phyloP scores from a whole-genome alignment of 371 early-diverging fungal species.

The Actinomucor elegans region DNA sequence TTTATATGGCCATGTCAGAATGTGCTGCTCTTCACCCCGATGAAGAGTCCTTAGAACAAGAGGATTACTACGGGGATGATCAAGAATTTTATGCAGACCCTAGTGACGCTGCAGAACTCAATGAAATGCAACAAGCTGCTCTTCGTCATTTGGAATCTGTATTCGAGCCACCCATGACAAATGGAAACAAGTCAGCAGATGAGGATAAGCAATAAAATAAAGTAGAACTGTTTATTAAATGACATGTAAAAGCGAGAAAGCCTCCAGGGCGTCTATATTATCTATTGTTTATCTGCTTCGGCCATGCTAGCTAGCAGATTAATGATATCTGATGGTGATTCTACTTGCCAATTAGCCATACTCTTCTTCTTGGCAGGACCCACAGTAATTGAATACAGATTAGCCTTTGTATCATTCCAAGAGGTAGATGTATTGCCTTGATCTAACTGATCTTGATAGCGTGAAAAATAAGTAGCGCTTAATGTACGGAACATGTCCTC shows the following conservation, averaged over 20 bases:
- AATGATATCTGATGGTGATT: slow-evolving; percentile 48
- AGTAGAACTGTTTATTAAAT: no score
- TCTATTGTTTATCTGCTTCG: slow-evolving; percentile 6
- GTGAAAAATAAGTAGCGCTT: slow-evolving; percentile 13
- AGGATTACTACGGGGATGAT: slow-evolving; percentile 47
- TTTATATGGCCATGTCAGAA: slow-evolving; percentile 72
- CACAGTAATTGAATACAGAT: slow-evolving; percentile 59
- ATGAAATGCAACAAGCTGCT: slow-evolving; percentile 48
- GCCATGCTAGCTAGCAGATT: slow-evolving; percentile 30
- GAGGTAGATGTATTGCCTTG: background rate
- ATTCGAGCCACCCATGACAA: slow-evolving; percentile 28
- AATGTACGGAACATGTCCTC: slow-evolving; percentile 91
- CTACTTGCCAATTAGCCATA: slow-evolving; percentile 79
- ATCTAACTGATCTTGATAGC: slow-evolving; percentile 11
- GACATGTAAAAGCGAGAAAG: no score
- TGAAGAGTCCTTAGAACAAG: slow-evolving; percentile 44
- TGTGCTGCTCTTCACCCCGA: slow-evolving; percentile 81
- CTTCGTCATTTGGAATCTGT: slow-evolving; percentile 44
- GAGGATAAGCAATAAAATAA: no score
- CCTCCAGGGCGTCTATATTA: slow-evolving; percentile 5
- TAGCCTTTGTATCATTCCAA: slow-evolving; percentile 7
- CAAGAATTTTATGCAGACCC: slow-evolving; percentile 48
- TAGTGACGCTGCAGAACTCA: slow-evolving; percentile 42
- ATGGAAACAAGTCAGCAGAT: slow-evolving; percentile 7
- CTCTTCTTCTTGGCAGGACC: slow-evolving; percentile 82